phyloP scores from a whole-genome alignment of 2,329 filamentous ascomycete species.

The Sclerotinia sclerotiorum region DNA sequence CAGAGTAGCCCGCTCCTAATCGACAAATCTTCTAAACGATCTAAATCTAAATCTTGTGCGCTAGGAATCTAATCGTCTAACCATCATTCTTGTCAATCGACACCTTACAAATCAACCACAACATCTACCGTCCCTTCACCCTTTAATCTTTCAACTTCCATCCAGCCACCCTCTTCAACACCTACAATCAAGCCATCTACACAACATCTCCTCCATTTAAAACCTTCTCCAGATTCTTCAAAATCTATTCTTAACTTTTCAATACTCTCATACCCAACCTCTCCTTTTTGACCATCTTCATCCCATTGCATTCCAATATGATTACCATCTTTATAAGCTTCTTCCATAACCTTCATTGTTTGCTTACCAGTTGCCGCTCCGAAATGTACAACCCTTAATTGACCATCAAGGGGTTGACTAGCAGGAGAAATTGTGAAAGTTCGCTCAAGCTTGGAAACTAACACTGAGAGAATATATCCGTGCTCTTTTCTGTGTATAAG shows the following conservation, averaged over 20 bases:
- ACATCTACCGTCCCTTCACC: constrained; percentile 37
- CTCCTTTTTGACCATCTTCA: constrained; percentile 31
- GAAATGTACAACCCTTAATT: constrained; percentile 73
- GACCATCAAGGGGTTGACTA: constrained; percentile 68
- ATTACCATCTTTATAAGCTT: constrained; percentile 57
- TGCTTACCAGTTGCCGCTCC: constrained; percentile 62
- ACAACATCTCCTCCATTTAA: constrained; percentile 79
- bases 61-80: not conserved
- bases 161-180: constrained; percentile 67
- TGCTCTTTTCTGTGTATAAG: constrained; percentile 52
- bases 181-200: constrained; percentile 88
- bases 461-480: constrained; percentile 72
- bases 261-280: constrained; percentile 72
- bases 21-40: not conserved
- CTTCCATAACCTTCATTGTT: constrained; percentile 75
- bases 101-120: constrained; percentile 29
- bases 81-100: not conserved
- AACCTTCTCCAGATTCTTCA: constrained; percentile 64
- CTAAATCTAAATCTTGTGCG: not conserved
- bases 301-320: constrained; percentile 50
- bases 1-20: not conserved
- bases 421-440: constrained; percentile 78
- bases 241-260: constrained; percentile 67
- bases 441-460: constrained; percentile 80
- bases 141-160: constrained; percentile 59